These are phyloP conservation scores for Avena eriantha DNA, from an alignment of 176 grass and related monocot genomes.

Conservation along the genomic window DNA sequence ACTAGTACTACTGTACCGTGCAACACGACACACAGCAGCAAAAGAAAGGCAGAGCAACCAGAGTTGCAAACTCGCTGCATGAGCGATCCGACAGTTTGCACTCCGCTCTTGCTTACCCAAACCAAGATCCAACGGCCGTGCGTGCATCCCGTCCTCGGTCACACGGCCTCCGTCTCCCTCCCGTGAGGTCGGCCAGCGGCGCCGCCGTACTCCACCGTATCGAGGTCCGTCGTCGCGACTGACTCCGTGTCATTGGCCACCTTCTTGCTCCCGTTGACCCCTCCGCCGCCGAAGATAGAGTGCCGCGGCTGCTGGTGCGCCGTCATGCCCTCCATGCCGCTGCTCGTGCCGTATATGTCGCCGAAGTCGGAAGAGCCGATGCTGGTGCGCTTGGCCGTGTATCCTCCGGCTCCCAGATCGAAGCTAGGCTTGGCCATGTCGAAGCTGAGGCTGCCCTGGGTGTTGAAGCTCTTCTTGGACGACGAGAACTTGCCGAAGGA, in stretches of 20 bases:
- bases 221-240: slow-evolving; percentile 54
- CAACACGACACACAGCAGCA: background rate
- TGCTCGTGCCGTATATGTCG: slow-evolving; percentile 47
- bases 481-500: slow-evolving; percentile 34
- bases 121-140: background rate
- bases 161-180: slow-evolving; percentile 49
- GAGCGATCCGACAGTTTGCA: background rate
- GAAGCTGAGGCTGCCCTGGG: slow-evolving; percentile 54
- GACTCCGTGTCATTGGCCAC: slow-evolving; percentile 54
- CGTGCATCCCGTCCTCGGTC: background rate
- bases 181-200: background rate
- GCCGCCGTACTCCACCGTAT: slow-evolving; percentile 39
- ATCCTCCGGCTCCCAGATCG: slow-evolving; percentile 50
- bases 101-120: background rate
- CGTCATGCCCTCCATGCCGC: background rate
- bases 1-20: too few species aligned
- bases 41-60: background rate
- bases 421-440: slow-evolving; percentile 73
- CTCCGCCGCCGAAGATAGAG: background rate
- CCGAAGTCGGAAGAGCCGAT: slow-evolving; percentile 71
- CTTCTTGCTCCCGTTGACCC: slow-evolving; percentile 49
- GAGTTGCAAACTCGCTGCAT: background rate
- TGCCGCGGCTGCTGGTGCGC: slow-evolving; percentile 50
- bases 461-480: slow-evolving; percentile 58
- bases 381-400: slow-evolving; percentile 53